phyloP scores from a whole-genome alignment of 2,329 filamentous ascomycete genomes.

The Colletotrichum euphorbiae region DNA sequence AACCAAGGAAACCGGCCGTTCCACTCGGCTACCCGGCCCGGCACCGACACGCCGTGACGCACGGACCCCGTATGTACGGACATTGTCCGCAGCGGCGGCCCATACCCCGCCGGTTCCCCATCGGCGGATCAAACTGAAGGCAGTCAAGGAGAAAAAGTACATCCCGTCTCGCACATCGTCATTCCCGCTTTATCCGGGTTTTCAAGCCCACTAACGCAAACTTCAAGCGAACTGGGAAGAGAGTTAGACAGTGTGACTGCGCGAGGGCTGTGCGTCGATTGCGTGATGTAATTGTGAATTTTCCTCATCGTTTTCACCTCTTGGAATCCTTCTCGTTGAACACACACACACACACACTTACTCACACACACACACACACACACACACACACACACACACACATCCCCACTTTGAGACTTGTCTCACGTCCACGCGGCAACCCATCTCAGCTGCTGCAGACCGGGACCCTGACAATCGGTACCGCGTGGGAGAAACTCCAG shows the following conservation, averaged over 20 bases:
- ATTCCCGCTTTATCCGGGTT: slow-evolving; percentile 20
- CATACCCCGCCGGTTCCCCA: slow-evolving; percentile 17
- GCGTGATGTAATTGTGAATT: slow-evolving; percentile 6
- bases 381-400: too few relatives aligned
- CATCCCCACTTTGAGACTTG: slow-evolving; percentile 1
- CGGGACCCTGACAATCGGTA: neutral
- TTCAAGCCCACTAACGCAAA: neutral
- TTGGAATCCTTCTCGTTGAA: slow-evolving; percentile 6
- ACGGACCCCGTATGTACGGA: neutral
- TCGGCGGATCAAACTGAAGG: slow-evolving; percentile 16
- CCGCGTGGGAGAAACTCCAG: neutral
- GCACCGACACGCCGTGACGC: slow-evolving; percentile 11
- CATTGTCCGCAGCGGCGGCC: neutral
- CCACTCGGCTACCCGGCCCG: slow-evolving; percentile 8
- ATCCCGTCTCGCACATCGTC: slow-evolving; percentile 15
- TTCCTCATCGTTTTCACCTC: neutral
- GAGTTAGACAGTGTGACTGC: neutral
- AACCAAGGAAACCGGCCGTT: neutral
- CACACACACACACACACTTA: neutral
- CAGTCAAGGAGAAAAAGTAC: neutral
- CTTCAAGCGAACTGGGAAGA: neutral
- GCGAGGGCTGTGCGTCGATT: slow-evolving; percentile 4
- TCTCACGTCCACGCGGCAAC: neutral
- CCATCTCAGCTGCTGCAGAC: slow-evolving; percentile 3
- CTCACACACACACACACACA: too few relatives aligned